Evolutionary conservation across 1,284 basidiomycete species (phyloP), one percentile per base, ranked within the genome.

Genomic region (Boletellus deceptivus): DNA sequence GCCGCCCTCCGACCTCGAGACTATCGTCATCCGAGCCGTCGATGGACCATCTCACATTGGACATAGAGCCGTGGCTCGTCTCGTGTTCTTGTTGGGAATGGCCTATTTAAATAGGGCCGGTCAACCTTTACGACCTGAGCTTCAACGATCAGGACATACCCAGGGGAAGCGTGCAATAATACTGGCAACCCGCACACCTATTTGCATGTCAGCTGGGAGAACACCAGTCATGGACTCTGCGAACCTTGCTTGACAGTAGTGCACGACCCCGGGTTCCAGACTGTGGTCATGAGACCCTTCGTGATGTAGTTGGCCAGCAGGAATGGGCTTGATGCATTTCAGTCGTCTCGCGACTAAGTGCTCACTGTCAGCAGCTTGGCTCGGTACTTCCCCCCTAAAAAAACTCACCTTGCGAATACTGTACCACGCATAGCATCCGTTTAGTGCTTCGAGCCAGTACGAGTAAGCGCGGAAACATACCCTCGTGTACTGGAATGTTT

Each of bases 61-160:
- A 75, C 83, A 84, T 84, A 2, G 78, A 82, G 4, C 82, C 83
- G 53, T 84, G 82, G 25, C 72, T 69, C 0, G 82, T 84, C 38
- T 80, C 77, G 48, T 84, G 83, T 44, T 81, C 76, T 48, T 75
- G 68, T 55, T 84, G 78, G 0, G 76, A 48, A 57, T 84, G 83
- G 0, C 79, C 82, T 84, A 46, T 46, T 40, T 22, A 2, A 43
- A 47, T 27, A 38, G 22, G 6, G 13, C 29, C 7, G n/a, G 11
- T 59, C 24, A 52, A 13, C 6, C 17, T 39, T 16, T 5, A 16
- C 4, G 9, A 41, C 17, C 7, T 24, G n/a, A 13, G 6, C 2
- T 3, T 3, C 35, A 9, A 29, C 9, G 2, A 5, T 16, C 3
- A 29, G 17, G 34, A 4, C 53, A 35, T 56, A 82, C 82, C 80